Evolutionary conservation across 108 stramenopile species (phyloP), one percentile per base, ranked within the genome.

Genomic region (Aurantiochytrium sp.): DNA sequence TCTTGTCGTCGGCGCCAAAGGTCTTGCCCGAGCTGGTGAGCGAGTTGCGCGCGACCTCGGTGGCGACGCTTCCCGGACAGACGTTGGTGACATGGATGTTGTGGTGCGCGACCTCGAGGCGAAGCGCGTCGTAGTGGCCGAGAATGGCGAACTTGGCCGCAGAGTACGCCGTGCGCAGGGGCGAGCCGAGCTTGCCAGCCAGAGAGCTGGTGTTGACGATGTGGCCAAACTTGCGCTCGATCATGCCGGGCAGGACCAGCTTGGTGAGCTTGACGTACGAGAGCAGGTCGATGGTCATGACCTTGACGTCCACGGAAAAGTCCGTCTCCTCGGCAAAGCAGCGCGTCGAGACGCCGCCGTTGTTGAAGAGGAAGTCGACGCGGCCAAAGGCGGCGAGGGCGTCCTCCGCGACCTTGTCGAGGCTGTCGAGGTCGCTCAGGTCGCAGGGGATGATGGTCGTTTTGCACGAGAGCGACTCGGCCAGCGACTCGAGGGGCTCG

Each of bases 61-160:
- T 69, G 4, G 31, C 19, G 6, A 87, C 68, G 0, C 52, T 85
- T 21, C 87, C 87, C 0, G 87, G 87, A 34, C 87, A 87, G 0
- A 34, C 65, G 4, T 81, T 85, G 27, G 55, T 31, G 10, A 87
- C 68, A 4, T 36, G 31, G 10, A 87, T 22, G 24, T 42, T 42
- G 19, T 68, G 42, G 41, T n/a, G 42, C 15, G 31, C 48, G 19
- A 85, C 55, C 52, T 88, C 88, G 19, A 27, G 4, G 31, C 88
- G 88, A 27, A 88, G 85, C 4, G 88, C 81, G 85, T 85, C 45
- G 52, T 52, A 85, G 86, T 65, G 73, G 12, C 88, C 88, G 21
- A 55, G 41, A 31, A 88, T 30, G 45, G 88, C 88, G 37, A 81
- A 37, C 42, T 88, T 88, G 88, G 73, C 42, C 12, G 88, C 85